phyloP scores from a whole-genome alignment of 1,284 basidiomycete genomes.

The Earliella scabrosa region DNA sequence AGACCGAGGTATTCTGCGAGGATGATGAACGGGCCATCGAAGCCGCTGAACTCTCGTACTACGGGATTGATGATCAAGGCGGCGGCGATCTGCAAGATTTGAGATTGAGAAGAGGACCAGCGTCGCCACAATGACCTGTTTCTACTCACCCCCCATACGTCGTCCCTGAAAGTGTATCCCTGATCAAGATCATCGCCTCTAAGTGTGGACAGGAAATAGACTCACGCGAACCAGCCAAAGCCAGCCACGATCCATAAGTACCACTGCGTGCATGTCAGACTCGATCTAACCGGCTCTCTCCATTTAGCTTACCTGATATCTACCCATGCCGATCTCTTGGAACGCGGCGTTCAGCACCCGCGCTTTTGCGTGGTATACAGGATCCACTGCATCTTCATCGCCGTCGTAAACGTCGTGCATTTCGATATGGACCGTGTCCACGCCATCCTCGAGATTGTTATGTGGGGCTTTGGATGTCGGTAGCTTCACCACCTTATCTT shows the following conservation, averaged over 20 bases:
- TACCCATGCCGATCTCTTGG: conserved; percentile 75
- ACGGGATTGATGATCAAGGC: conserved; percentile 60
- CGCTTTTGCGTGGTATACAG: conserved; percentile 67
- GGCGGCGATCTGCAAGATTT: no score
- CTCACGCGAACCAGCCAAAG: conserved; percentile 75
- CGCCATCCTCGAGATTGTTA: background rate
- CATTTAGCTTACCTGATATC: conserved; percentile 61
- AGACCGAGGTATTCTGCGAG: conserved; percentile 63
- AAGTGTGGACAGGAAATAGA: conserved; percentile 11
- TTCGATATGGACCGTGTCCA: conserved; percentile 20
- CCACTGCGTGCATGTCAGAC: conserved; percentile 42
- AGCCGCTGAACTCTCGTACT: conserved; percentile 52
- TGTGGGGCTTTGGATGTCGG: background rate
- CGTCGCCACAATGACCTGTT: no score
- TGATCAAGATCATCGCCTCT: no score
- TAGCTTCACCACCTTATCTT: background rate
- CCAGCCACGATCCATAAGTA: conserved; percentile 59
- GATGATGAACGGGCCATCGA: conserved; percentile 55
- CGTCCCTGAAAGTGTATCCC: no score
- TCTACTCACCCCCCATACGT: conserved; percentile 59
- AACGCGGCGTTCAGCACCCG: conserved; percentile 66
- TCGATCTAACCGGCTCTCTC: background rate
- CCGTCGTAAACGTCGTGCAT: conserved; percentile 49
- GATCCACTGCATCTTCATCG: conserved; percentile 50
- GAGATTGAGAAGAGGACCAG: no score